Evolutionary conservation across 306 rosid species (phyloP).

Genomic region (Gastrolobium bilobum): DNA sequence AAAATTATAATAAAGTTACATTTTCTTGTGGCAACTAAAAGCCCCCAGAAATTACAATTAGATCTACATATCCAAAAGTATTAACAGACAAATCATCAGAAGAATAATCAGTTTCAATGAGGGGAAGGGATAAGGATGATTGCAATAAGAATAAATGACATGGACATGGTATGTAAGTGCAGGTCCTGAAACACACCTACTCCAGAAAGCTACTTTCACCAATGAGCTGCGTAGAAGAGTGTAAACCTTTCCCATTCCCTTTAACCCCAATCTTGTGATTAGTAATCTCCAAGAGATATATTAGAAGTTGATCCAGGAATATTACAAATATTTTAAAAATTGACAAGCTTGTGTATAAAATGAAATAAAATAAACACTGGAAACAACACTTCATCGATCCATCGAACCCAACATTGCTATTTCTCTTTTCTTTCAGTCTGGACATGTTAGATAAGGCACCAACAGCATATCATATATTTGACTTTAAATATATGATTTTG

Average conservation of each 20-base stretch:
- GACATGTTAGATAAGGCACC: conserved; percentile 47
- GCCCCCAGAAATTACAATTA: background rate
- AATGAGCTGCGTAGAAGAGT: background rate
- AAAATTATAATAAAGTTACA: too few species aligned
- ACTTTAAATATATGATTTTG: too few species aligned
- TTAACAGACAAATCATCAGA: background rate
- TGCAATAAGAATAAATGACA: conserved; percentile 1
- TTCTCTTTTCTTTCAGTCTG: conserved; percentile 32
- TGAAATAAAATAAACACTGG: conserved; percentile 12
- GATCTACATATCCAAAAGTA: background rate
- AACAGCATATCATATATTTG: conserved; percentile 50
- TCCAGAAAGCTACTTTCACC: conserved; percentile 5
- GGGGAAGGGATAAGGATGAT: background rate
- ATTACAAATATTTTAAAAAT: background rate
- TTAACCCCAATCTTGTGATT: background rate
- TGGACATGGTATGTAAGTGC: background rate
- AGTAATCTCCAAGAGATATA: conserved; percentile 5
- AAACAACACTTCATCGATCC: conserved; percentile 48
- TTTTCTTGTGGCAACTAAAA: background rate
- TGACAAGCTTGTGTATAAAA: background rate
- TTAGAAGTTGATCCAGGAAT: conserved; percentile 20
- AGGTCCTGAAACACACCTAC: too few species aligned
- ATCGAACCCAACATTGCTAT: conserved; percentile 48
- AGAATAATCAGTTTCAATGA: background rate
- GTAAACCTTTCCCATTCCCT: background rate